phyloP scores from a whole-genome alignment of 192 early-diverging fungal genomes.

The Globomyces pollinis-pini region DNA sequence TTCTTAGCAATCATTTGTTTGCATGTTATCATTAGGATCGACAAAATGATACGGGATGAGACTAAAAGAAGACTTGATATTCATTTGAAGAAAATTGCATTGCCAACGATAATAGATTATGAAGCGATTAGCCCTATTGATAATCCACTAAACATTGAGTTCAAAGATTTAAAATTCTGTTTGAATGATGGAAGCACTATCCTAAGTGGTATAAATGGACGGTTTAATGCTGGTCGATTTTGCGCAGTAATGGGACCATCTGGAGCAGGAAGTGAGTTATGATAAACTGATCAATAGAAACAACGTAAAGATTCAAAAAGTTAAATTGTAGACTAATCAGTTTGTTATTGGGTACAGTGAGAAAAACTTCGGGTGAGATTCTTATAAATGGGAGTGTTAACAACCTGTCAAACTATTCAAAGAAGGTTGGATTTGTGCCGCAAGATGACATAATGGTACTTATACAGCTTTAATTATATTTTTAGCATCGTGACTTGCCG shows the following conservation, averaged over 20 bases:
- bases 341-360: slow-evolving; percentile 23
- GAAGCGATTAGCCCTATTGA: too few relatives aligned
- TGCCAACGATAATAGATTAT: too few relatives aligned
- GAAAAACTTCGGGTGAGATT: slow-evolving; percentile 21
- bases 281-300: too few relatives aligned
- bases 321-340: slow-evolving; percentile 24
- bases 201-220: background rate
- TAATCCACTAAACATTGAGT: slow-evolving; percentile 33
- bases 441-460: slow-evolving; percentile 37
- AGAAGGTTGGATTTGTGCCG: slow-evolving; percentile 34
- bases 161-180: slow-evolving; percentile 26
- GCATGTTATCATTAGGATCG: too few relatives aligned
- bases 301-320: too few relatives aligned
- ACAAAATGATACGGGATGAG: too few relatives aligned
- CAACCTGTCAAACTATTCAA: slow-evolving; percentile 21
- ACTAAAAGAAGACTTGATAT: too few relatives aligned
- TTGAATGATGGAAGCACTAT: slow-evolving; percentile 35
- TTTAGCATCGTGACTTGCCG: slow-evolving; percentile 46
- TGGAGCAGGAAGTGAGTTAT: slow-evolving; percentile 27
- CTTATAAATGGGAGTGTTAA: slow-evolving; percentile 20
- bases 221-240: background rate
- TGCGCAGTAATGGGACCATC: slow-evolving; percentile 12
- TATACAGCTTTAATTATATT: too few relatives aligned
- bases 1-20: too few relatives aligned
- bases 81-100: too few relatives aligned